Base-by-base conservation (phyloP, 1,284 basidiomycete species). In the Ustilago nuda region DNA sequence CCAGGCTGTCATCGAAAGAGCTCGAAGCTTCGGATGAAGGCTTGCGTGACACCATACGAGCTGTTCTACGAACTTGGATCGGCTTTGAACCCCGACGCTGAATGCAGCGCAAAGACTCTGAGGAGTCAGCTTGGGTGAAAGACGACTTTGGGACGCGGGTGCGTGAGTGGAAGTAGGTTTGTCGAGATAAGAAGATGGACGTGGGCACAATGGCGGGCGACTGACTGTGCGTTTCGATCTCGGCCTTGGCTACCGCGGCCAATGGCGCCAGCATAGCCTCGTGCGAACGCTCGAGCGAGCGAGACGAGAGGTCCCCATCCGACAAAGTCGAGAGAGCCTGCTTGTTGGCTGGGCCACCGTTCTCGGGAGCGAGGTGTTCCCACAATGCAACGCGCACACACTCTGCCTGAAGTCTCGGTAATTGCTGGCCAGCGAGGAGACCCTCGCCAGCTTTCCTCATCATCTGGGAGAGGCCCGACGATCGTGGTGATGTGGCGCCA, bases 171-270 rank as follows among this genome's bases (percentile, higher is more conserved):
- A 78, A 78, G 65, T 63, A 70, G 33, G 58, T 69, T 52, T 78
- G 76, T 12, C 71, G 71, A 23, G 76, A 78, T 9, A 73, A 53
- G 37, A 67, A 74, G 54, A 78, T 66, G 19, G 76, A 71, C 3
- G 61, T 46, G 0, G 76, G 76, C 17, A 78, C 67, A 39, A 78
- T 69, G 19, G 67, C 50, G 4, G 67, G 61, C 2, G 76, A 61
- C 35, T 73, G 76, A 54, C 76, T 78, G 62, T 74, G 74, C 0
- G 76, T 78, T 45, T 78, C 76, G 43, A 78, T 70, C 52, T 78
- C 76, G 35, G 71, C 67, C 33, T 74, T 67, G 36, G 76, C 67
- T 5, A 78, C 56, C 35, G 61, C 68, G 4, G 66, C 51, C 8
- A 60, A 17, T 30, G 52, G 43, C 37, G 23, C 58, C 32, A 45